Conservation (phyloP, 192 early-diverging fungal species). For the Dissophora globulifera region DNA sequence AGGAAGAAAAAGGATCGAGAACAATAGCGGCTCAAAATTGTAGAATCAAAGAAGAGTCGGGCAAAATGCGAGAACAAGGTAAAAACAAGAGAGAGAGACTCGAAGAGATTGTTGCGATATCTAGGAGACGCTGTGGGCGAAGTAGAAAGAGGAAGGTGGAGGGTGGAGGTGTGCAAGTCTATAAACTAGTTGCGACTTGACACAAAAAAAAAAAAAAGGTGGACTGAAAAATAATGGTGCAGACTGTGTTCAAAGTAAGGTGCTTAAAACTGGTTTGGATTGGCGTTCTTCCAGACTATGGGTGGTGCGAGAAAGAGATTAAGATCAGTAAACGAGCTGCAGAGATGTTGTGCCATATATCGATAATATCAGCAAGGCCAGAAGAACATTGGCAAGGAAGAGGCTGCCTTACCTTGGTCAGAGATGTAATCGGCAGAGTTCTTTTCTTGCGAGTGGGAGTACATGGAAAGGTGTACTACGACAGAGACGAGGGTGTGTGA, state of each 20-base stretch:
- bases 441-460: slow-evolving; percentile 86
- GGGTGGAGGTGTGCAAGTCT: slow-evolving; percentile 10
- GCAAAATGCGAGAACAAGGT: background rate
- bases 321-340: slow-evolving; percentile 1
- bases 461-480: slow-evolving; percentile 66
- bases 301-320: background rate
- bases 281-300: slow-evolving; percentile 55
- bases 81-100: background rate
- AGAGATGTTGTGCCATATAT: background rate
- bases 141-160: slow-evolving; percentile 2
- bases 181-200: slow-evolving; percentile 20
- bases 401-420: slow-evolving; percentile 73
- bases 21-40: background rate
- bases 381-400: too few relatives aligned
- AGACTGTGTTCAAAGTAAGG: slow-evolving; percentile 53
- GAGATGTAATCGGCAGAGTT: slow-evolving; percentile 91
- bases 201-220: slow-evolving; percentile 30
- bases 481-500: slow-evolving; percentile 12
- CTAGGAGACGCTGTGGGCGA: background rate
- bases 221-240: too few relatives aligned
- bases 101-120: slow-evolving; percentile 3
- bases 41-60: background rate
- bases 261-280: slow-evolving; percentile 46
- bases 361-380: background rate
- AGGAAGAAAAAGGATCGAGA: background rate